These are phyloP conservation scores for Neohortaea acidophila DNA, from an alignment of 495 filamentous ascomycete genomes.

Conservation along the genomic window DNA sequence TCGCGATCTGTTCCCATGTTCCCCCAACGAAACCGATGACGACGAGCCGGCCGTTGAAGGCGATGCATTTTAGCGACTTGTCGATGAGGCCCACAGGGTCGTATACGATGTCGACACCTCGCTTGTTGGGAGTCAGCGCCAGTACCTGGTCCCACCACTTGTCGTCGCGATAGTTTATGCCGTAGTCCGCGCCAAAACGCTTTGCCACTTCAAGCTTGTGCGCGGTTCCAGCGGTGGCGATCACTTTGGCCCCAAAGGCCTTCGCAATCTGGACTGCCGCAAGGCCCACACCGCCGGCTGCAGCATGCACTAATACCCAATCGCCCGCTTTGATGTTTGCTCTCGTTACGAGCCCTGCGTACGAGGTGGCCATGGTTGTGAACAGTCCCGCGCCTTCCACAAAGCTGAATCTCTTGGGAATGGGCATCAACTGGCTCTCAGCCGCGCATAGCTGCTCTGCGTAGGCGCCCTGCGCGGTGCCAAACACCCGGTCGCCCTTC, in stretches of 20 bases:
- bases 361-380: slow-evolving; percentile 81
- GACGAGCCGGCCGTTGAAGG: slow-evolving; percentile 78
- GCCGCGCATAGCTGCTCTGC: slow-evolving; percentile 54
- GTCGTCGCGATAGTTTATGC: slow-evolving; percentile 55
- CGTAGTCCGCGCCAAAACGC: slow-evolving; percentile 70
- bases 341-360: slow-evolving; percentile 65
- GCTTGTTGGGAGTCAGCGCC: slow-evolving; percentile 51
- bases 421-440: slow-evolving; percentile 52
- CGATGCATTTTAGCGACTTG: slow-evolving; percentile 66
- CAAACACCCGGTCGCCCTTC: slow-evolving; percentile 71
- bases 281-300: slow-evolving; percentile 80
- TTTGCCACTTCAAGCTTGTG: slow-evolving; percentile 66
- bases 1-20: slow-evolving; percentile 74
- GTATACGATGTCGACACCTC: slow-evolving; percentile 78
- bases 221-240: slow-evolving; percentile 69
- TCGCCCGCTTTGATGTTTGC: slow-evolving; percentile 66
- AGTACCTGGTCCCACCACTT: slow-evolving; percentile 67
- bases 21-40: slow-evolving; percentile 87
- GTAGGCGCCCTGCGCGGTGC: slow-evolving; percentile 73
- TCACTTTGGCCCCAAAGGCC: slow-evolving; percentile 72
- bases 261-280: slow-evolving; percentile 91
- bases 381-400: slow-evolving; percentile 77
- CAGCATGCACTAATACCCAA: slow-evolving; percentile 81
- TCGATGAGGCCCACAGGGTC: slow-evolving; percentile 84
- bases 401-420: slow-evolving; percentile 69